Evolutionary conservation across 345 rosid genomes (phyloP).

Genomic region (Citrus medica): DNA sequence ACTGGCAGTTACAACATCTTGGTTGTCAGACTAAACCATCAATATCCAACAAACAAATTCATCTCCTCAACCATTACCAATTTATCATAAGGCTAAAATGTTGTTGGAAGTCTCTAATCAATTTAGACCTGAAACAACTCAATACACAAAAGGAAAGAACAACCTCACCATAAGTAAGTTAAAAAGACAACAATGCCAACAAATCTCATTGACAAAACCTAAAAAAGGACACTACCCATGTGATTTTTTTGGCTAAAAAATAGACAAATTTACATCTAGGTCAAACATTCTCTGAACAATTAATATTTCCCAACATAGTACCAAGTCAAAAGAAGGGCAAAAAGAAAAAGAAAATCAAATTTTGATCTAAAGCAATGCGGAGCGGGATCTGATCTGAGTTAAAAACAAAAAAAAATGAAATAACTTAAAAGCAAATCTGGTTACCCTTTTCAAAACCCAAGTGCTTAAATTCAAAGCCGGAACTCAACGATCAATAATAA

Average conservation of each 20-base stretch:
- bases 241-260: not conserved
- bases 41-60: constrained; percentile 1
- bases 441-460: not conserved
- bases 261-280: not conserved
- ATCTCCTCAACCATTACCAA: constrained; percentile 12
- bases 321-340: not conserved
- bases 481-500: not conserved
- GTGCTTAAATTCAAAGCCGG: constrained; percentile 5
- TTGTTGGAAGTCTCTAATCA: not conserved
- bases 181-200: constrained; percentile 4
- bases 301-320: not conserved
- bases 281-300: constrained; percentile 1
- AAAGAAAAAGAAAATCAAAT: not conserved
- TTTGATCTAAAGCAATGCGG: constrained; percentile 5
- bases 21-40: constrained; percentile 17
- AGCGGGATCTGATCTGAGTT: constrained; percentile 14
- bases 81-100: not conserved
- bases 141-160: not conserved
- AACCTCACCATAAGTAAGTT: not conserved
- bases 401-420: not conserved
- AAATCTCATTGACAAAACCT: not conserved
- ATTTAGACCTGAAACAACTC: constrained; percentile 2
- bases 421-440: not conserved
- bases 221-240: not conserved
- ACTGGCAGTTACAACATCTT: constrained; percentile 14